Evolutionary conservation across 306 rosid species (phyloP), one percentile per base, ranked within the genome.

Genomic region (Cajanus cajan): DNA sequence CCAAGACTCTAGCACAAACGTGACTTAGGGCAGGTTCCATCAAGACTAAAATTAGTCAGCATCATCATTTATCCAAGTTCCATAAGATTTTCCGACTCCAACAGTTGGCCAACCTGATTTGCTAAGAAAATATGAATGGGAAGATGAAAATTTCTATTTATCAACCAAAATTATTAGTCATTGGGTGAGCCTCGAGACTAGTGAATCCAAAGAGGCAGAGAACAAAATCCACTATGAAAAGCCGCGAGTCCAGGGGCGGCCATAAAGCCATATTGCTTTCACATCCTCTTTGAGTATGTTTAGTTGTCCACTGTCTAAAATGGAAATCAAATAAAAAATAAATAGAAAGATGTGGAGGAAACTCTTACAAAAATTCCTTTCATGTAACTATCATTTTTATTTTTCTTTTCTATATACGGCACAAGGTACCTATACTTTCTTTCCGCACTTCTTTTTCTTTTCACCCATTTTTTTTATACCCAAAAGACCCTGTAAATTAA

Each of bases 151-250:
- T 10, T 36, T 64, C 28, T 10, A 14, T 58, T 6, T 7, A 10
- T 28, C 28, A 47, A 47, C 41, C 25, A 47, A 69, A 69, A 70
- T 28, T 15, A 28, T 70, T 69, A 68, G 39, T 22, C 21, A n/a
- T 21, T 40, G 0, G 13, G 6, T 5, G 0, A 41, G 39, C 9
- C 8, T 25, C 4, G 24, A 44, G 22, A 7, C 1, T 18, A 71
- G 63, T 34, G 36, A 71, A n/a, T 71, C 77, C 65, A 71, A 71
- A 71, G 50, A 71, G 65, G 34, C 31, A 71, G 48, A 36, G 58
- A 51, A 36, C 50, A 34, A 51, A 71, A 52, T 28, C 74, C 15
- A 44, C 2, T 33, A 33, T 50, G 22, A 51, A 71, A 71, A 48
- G 59, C 74, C 43, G 15, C 0, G 2, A 68, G 22, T 68, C 9